These are phyloP conservation scores for Termitomyces sp. DNA, from an alignment of 768 basidiomycete genomes.

Conservation along the genomic window DNA sequence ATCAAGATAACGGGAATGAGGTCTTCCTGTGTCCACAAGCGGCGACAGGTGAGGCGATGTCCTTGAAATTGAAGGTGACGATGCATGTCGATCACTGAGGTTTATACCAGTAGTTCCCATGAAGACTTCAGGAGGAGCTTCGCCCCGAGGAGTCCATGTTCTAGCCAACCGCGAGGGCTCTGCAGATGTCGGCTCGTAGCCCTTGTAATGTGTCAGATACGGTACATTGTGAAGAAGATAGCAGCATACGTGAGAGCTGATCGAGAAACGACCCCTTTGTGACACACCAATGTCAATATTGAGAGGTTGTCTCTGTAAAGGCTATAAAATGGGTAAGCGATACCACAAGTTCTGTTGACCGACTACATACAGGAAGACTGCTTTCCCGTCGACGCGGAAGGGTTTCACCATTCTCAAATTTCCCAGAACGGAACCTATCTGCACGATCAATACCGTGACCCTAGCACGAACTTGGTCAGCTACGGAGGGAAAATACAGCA, in stretches of 20 bases:
- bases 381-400: constrained; percentile 6
- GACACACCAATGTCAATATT: constrained; percentile 1
- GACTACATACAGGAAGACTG: constrained; percentile 13
- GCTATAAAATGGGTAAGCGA: background rate
- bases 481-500: background rate
- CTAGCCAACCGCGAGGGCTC: constrained; percentile 9
- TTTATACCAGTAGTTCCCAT: constrained; percentile 1
- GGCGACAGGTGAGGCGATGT: constrained; percentile 22
- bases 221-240: background rate
- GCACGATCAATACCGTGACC: constrained; percentile 1
- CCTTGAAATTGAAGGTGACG: constrained; percentile 23
- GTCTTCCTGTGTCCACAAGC: constrained; percentile 8
- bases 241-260: constrained; percentile 6
- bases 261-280: constrained; percentile 1
- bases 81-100: constrained; percentile 12
- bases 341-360: background rate
- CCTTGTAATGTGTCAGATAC: background rate
- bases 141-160: constrained; percentile 18
- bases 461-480: constrained; percentile 1
- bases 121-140: constrained; percentile 12
- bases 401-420: constrained; percentile 6
- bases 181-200: background rate
- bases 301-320: constrained; percentile 7
- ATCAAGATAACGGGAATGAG: constrained; percentile 11
- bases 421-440: constrained; percentile 13